Base-by-base conservation (phyloP, 768 basidiomycete species). In the Pisolithus microcarpus region DNA sequence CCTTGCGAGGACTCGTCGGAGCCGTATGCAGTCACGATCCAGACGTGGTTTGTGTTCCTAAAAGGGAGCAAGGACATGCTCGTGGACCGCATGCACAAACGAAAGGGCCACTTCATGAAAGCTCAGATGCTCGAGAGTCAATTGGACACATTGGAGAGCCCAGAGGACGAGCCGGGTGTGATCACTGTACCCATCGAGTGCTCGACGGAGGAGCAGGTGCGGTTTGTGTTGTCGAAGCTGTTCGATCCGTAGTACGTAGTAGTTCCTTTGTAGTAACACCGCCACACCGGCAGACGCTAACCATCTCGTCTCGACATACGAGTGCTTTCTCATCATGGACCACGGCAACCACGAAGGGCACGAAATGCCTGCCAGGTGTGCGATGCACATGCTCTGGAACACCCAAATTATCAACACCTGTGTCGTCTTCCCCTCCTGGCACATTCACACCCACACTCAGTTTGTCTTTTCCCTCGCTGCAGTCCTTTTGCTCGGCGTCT, bases 351-450 rank as follows among this genome's bases (percentile, higher is more conserved):
- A 80, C 59, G 64, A 52, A 16, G 53, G 75, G 61, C 51, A 79
- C 75, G 75, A 73, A 70, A 72, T 70, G 70, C 68, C 65, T 18
- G 66, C 73, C 0, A 74, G 58, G 57, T 91, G 89, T 64, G 69
- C 79, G 7, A 85, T 87, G 82, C 71, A 87, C 66, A 91, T 91
- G 89, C 79, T 91, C 59, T 91, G 87, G 85, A 90, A 90, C 69
- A 85, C 85, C 37, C 79, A 90, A 50, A 78, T 88, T 58, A 67
- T 82, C 64, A 75, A 88, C 69, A 88, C 87, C 42, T 91, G 88
- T 70, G 74, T 91, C 68, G 83, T 92, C 69, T 90, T 91, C 71
- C 70, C 62, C 13, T 74, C 76, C 54, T 92, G 89, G 87, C 87
- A 90, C 70, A 80, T 92, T 58, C 70, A 61, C 53, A 76, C 82